These are phyloP conservation scores for Leishmania tropica DNA, from an alignment of 208 protist genomes.

Conservation along the genomic window DNA sequence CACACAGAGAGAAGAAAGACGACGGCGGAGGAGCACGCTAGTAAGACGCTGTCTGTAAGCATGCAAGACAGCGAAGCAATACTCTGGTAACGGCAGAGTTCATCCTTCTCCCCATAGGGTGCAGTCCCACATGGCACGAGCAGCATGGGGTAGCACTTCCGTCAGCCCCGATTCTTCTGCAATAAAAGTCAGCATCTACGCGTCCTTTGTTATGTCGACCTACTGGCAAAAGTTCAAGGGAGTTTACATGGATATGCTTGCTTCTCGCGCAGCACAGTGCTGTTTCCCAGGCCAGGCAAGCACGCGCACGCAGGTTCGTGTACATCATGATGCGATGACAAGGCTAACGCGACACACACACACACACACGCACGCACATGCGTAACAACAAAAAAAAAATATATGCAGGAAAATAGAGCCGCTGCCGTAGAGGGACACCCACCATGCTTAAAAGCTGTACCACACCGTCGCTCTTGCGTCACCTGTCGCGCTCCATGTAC, in stretches of 20 bases:
- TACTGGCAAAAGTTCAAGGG: neutral
- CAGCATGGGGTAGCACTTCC: neutral
- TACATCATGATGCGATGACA: neutral
- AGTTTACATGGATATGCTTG: no score
- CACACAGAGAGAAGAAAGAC: neutral
- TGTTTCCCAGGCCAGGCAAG: neutral
- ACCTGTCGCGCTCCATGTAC: conserved; percentile 17
- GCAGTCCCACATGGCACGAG: neutral
- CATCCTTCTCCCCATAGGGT: neutral
- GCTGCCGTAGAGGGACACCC: no score
- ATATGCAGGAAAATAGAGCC: neutral
- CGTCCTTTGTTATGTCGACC: no score
- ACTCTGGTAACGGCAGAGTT: neutral
- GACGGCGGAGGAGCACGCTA: neutral
- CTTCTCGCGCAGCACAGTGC: neutral
- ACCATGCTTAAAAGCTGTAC: neutral
- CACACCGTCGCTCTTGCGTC: neutral
- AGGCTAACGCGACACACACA: neutral
- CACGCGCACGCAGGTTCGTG: neutral
- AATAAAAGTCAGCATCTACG: neutral
- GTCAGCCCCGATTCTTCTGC: neutral
- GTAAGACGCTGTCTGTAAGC: neutral
- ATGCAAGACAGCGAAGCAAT: neutral
- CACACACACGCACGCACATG: neutral
- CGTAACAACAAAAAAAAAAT: no score